Base-by-base conservation (phyloP, 2,329 filamentous ascomycete species). In the Alternaria consortialis region DNA sequence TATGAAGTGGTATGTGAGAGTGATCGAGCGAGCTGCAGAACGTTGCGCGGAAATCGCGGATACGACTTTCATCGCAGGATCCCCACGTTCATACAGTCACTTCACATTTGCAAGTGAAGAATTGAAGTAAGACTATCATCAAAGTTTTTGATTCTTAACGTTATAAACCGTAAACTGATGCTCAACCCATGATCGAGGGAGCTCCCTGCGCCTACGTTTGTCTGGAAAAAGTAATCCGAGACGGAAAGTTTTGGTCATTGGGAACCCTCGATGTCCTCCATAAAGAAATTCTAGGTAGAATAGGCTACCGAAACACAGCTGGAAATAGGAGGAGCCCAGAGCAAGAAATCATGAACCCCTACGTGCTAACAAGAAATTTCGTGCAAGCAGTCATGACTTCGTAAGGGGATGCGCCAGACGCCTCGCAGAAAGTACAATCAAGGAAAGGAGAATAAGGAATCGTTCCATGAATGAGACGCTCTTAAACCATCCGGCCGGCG, bases 141-240 rank as follows among this genome's bases (percentile, higher is more conserved):
- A 29, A 29, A 11, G 5, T 15, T 55, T 60, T 40, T 54, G 13
- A 36, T 55, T 56, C 32, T 29, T 53, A 32, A 17, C 17, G 39
- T 58, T 51, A 25, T 53, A 62, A 60, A 47, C 54, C 57, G 68
- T 75, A 72, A 70, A 71, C 66, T 55, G 71, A 73, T 70, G 72
- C 72, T 75, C 72, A 62, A 73, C 70, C 67, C 60, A 58, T 56
- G 40, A 58, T 55, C 43, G 62, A 70, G 72, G 46, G 70, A 75
- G 72, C 72, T 69, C 70, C 69, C 62, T 75, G 70, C 68, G 70
- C 66, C 63, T 74, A 75, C 70, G 52, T 46, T 36, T 57, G 52
- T 62, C 51, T 58, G 55, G 58, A 46, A 37, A 37, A 25, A 47
- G 55, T 54, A 47, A 57, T 67, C 51, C 36, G 44, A 60, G 39